Percentiles rank a stretch among this genome's conserved stretches.
phyloP scores from a whole-genome alignment of 768 basidiomycete species.

The Cubamyces sp. region DNA sequence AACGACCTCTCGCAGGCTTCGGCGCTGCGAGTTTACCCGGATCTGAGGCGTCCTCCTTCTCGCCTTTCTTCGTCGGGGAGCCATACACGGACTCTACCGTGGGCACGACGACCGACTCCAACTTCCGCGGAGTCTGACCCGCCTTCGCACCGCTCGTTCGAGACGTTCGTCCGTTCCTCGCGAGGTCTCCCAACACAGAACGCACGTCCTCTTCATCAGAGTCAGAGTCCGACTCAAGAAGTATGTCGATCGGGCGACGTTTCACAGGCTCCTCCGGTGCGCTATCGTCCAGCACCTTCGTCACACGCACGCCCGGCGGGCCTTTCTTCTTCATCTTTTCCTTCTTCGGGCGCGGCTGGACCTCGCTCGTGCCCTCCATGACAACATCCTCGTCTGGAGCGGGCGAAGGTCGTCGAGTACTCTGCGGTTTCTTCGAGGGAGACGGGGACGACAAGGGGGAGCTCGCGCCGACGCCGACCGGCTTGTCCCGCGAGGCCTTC shows the following conservation, averaged over 20 bases:
- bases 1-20: conserved; percentile 5
- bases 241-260: conserved; percentile 5
- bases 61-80: conserved; percentile 17
- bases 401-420: not conserved
- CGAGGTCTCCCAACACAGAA: conserved; percentile 16
- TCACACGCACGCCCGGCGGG: conserved; percentile 12
- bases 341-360: conserved; percentile 1
- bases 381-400: conserved; percentile 3
- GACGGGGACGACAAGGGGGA: conserved; percentile 10
- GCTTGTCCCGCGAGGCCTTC: not conserved
- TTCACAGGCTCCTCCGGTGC: conserved; percentile 3
- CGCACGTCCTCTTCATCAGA: conserved; percentile 21
- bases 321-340: conserved; percentile 10
- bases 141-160: not conserved
- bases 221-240: conserved; percentile 4
- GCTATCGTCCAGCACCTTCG: not conserved
- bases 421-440: conserved; percentile 6
- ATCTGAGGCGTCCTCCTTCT: not conserved
- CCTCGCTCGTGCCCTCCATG: conserved; percentile 12
- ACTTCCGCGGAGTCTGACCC: not conserved
- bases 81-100: conserved; percentile 19
- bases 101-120: conserved; percentile 24
- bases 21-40: not conserved
- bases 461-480: not conserved
- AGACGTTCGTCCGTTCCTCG: conserved; percentile 9